Conservation (phyloP, 345 rosid species). For the Lepidium africanum region DNA sequence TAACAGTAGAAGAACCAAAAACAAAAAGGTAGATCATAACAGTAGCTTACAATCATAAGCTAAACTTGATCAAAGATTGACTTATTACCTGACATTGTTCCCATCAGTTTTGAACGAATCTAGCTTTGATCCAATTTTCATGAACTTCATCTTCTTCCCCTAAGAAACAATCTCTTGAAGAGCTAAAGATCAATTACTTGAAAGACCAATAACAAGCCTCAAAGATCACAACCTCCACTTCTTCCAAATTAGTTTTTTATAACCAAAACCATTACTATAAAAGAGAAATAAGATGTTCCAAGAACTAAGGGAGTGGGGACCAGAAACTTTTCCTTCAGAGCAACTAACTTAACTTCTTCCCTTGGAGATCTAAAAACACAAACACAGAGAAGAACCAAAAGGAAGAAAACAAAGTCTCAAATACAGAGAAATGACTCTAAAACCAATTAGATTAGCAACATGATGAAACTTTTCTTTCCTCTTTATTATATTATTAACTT, state of each 20-base stretch:
- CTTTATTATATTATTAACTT: slow-evolving; percentile 18
- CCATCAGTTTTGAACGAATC: slow-evolving; percentile 56
- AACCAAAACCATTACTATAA: slow-evolving; percentile 25
- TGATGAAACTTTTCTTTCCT: background rate
- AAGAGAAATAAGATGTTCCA: slow-evolving; percentile 30
- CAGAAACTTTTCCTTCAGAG: slow-evolving; percentile 28
- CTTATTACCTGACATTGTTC: slow-evolving; percentile 23
- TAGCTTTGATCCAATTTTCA: slow-evolving; percentile 88
- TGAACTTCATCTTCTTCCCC: slow-evolving; percentile 70
- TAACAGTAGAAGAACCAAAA: background rate
- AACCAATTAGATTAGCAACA: slow-evolving; percentile 17
- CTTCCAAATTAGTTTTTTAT: background rate
- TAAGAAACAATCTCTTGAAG: background rate
- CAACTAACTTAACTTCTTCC: slow-evolving; percentile 37
- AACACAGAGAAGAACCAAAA: slow-evolving; percentile 27
- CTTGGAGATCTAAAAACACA: slow-evolving; percentile 46
- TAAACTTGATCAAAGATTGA: background rate
- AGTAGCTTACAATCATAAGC: background rate
- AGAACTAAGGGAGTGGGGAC: slow-evolving; percentile 51
- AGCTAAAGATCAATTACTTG: background rate
- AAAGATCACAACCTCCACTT: slow-evolving; percentile 13
- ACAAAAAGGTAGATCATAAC: background rate
- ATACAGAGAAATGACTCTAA: slow-evolving; percentile 26
- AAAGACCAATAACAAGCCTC: background rate
- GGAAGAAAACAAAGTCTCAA: slow-evolving; percentile 18